Evolutionary conservation across 345 rosid species (phyloP), one percentile per base, ranked within the genome.

Genomic region (Arabidopsis arenosa): DNA sequence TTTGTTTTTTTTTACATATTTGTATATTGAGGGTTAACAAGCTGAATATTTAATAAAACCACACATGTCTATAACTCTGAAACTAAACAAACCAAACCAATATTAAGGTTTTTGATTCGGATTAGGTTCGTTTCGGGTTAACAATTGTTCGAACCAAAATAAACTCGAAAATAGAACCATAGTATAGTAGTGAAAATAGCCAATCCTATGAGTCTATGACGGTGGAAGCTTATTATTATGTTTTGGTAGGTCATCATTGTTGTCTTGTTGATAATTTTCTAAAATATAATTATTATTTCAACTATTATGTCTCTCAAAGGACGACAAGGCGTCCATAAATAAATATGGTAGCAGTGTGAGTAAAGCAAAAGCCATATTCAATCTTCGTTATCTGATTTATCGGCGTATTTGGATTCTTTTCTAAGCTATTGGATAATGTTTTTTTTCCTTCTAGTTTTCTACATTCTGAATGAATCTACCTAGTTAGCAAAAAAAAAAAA

Each of bases 311-410:
- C 80, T 56, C 48, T 63, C 44, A 45, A 66, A 77, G 66, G 54
- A 70, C 35, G 80, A 63, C 80, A 70, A 63, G 59, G 7, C 17
- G 66, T 70, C 70, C 71, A 76, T 62, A 36, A 63, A 76, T 62
- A 36, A 63, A 45, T 62, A 63, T 70, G 51, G 75, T 63, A 63
- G 71, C 75, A 70, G 75, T 70, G 71, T 70, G 75, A 76, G 75
- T 76, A 76, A 76, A 76, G 80, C 80, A 63, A 76, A 70, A 70
- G 80, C 80, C 51, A 76, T 2, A 54, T 55, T 70, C 80, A 70
- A 63, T 70, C 71, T 70, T 45, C 57, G 49, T 76, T 69, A 69
- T 63, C 56, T 76, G 13, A 28, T 76, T 75, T 52, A 69, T 69
- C 26, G 65, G 26, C 2, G 6, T 13, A 7, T 69, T 70, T 33